Base-by-base conservation (phyloP, 2,329 filamentous ascomycete species). In the Nothopassalora personata region DNA sequence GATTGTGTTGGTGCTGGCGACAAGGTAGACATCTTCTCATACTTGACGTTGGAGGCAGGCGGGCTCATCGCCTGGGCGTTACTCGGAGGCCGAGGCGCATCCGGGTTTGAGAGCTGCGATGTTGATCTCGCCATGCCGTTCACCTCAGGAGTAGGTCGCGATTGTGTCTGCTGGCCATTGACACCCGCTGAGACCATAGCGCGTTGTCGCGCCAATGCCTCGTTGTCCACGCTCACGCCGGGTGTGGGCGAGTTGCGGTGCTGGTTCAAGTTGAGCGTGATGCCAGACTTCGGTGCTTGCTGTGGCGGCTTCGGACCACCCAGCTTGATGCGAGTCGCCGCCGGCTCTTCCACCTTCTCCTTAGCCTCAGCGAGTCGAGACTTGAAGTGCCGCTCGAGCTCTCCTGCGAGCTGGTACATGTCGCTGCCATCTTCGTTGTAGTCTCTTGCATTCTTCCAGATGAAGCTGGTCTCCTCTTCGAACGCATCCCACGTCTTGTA, bases 401-500 rank as follows among this genome's bases (percentile, higher is more conserved):
- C 86, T 52, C 86, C 83, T 0, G 91, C 90, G 61, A 94, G 79
- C 23, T 83, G 80, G 64, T 86, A 90, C 54, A 96, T 92, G 15
- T 91, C 88, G 69, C 92, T 96, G 4, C 88, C 89, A 70, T 96
- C 91, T 73, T 96, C 90, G 66, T 97, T 97, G 78, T 93, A 97
- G 60, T 87, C 87, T 68, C 86, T 88, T 0, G 91, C 91, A 73
- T 97, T 97, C 52, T 82, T 83, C 92, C 92, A 97, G 47, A 97
- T 86, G 54, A 90, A 81, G 67, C 86, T 89, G 11, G 90, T 81
- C 68, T 89, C 89, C 56, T 91, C 86, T 71, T 91, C 90, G 65
- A 96, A 90, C 0, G 86, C 82, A 58, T 86, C 82, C 92, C 92
- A 97, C 53, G 79, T 88, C 72, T 90, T 92, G 74, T 91, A 90